Percentiles rank a stretch among this genome's conserved stretches.
phyloP scores from a whole-genome alignment of 176 grass and related monocot species.

The Ananas comosus region DNA sequence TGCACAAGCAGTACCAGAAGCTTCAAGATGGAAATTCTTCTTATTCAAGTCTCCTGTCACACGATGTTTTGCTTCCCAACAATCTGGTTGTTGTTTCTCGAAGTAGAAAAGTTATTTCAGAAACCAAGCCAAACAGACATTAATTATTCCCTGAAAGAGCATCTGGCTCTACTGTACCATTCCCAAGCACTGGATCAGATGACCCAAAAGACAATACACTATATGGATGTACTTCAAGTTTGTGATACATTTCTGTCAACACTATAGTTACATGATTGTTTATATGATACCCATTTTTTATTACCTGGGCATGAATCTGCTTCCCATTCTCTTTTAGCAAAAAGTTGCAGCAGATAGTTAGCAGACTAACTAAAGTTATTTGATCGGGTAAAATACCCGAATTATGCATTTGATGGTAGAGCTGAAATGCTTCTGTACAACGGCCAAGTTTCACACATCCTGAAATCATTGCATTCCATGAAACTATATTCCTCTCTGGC shows the following conservation, averaged over 20 bases:
- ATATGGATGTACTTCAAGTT: background rate
- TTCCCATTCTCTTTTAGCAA: slow-evolving; percentile 15
- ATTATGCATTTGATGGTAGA: slow-evolving; percentile 14
- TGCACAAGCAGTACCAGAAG: too few species aligned
- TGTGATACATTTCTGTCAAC: slow-evolving; percentile 16
- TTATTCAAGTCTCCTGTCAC: too few species aligned
- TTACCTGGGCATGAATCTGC: slow-evolving; percentile 20
- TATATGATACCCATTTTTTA: slow-evolving; percentile 16
- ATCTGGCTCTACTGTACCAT: slow-evolving; percentile 6
- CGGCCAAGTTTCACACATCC: slow-evolving; percentile 20
- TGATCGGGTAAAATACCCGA: slow-evolving; percentile 15
- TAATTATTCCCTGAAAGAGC: background rate
- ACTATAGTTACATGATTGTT: background rate
- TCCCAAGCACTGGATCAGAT: background rate
- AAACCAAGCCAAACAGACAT: too few species aligned
- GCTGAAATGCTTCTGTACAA: slow-evolving; percentile 4
- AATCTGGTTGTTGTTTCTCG: too few species aligned
- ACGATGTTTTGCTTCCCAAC: too few species aligned
- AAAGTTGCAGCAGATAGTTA: slow-evolving; percentile 10
- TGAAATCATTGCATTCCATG: slow-evolving; percentile 25
- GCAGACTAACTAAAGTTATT: slow-evolving; percentile 11
- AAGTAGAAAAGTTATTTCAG: too few species aligned
- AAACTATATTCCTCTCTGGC: slow-evolving; percentile 22
- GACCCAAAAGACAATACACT: slow-evolving; percentile 3
- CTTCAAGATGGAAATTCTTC: too few species aligned